Evolutionary conservation across 73 alveolate species (phyloP).

Genomic region (Tetrahymena malaccensis): DNA sequence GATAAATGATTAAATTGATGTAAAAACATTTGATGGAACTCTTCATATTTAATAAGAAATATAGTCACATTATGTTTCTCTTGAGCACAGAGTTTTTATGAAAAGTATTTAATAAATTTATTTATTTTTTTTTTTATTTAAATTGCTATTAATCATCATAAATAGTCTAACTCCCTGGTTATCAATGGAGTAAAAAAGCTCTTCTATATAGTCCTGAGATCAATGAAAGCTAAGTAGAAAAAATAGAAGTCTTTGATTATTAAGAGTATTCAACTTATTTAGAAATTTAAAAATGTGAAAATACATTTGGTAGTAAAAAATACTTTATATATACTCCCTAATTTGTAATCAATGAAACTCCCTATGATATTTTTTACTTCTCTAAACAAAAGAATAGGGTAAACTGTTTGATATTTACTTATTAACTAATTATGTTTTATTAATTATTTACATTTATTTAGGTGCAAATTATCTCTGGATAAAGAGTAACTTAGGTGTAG

Average conservation of each 20-base stretch:
- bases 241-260: neutral
- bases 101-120: neutral
- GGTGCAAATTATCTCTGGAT: neutral
- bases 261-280: neutral
- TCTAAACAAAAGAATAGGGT: neutral
- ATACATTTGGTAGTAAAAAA: neutral
- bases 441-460: neutral
- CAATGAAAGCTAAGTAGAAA: neutral
- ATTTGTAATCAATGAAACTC: neutral
- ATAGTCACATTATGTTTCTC: neutral
- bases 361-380: neutral
- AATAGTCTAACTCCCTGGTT: neutral
- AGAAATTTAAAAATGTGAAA: neutral
- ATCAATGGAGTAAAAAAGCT: neutral
- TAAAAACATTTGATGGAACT: neutral
- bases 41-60: neutral
- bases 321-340: neutral
- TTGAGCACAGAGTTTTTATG: neutral
- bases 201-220: neutral
- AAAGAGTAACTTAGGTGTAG: neutral
- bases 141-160: neutral
- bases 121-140: neutral
- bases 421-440: neutral
- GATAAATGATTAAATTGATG: neutral
- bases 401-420: neutral